A percentile compares a stretch with the other conserved stretches of the same genome.
Conservation (phyloP, 83 land plant genomes). For the Larix sibirica region DNA sequence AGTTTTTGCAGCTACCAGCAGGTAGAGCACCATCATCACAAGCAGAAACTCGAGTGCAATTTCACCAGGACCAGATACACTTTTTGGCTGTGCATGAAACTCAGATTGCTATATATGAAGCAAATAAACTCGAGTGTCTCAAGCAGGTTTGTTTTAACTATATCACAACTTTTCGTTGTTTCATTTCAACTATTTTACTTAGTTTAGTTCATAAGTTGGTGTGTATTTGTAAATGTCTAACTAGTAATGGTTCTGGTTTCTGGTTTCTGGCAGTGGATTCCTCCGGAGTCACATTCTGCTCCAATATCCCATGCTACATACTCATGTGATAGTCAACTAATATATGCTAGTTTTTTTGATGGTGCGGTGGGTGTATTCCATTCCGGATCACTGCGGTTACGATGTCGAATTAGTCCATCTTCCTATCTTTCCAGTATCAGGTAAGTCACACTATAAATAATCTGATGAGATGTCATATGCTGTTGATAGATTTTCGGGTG, state of each 20-base stretch:
- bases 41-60: slow-evolving; percentile 75
- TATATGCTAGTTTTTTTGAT: slow-evolving; percentile 73
- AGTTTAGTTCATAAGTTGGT: neutral
- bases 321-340: slow-evolving; percentile 79
- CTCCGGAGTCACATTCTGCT: slow-evolving; percentile 44
- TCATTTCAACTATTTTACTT: neutral
- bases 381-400: slow-evolving; percentile 58
- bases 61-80: slow-evolving; percentile 72
- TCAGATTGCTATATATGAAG: slow-evolving; percentile 77
- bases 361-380: slow-evolving; percentile 75
- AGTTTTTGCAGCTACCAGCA: slow-evolving; percentile 59
- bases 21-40: slow-evolving; percentile 49
- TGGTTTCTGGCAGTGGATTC: slow-evolving; percentile 60
- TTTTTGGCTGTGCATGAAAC: slow-evolving; percentile 82
- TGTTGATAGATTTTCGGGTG: neutral
- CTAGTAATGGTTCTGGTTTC: neutral
- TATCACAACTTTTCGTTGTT: neutral
- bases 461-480: neutral
- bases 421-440: slow-evolving; percentile 66
- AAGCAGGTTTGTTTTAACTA: slow-evolving; percentile 53
- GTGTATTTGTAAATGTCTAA: neutral
- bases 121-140: slow-evolving; percentile 63
- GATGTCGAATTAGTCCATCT: slow-evolving; percentile 66
- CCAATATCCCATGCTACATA: slow-evolving; percentile 77
- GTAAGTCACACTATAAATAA: slow-evolving; percentile 22